These are phyloP conservation scores for Nothopassalora personata DNA, from an alignment of 2,329 filamentous ascomycete genomes.

Conservation along the genomic window DNA sequence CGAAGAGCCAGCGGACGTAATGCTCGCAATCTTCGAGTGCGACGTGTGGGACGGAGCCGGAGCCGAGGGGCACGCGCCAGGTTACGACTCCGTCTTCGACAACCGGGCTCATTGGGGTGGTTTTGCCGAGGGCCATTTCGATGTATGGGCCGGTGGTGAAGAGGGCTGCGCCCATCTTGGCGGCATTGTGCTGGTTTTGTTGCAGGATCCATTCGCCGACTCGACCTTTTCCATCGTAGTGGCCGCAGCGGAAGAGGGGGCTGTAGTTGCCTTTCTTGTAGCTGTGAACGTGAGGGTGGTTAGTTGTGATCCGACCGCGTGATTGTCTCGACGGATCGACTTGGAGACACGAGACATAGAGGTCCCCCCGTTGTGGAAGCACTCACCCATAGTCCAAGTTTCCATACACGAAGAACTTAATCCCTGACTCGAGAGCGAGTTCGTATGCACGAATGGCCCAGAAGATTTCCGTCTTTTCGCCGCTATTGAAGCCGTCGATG, in stretches of 20 bases:
- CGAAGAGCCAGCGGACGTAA: constrained; percentile 30
- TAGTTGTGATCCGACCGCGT: no score
- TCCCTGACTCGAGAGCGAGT: constrained; percentile 33
- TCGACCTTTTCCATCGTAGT: constrained; percentile 43
- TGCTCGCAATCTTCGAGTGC: constrained; percentile 27
- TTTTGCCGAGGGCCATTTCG: constrained; percentile 24
- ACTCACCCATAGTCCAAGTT: constrained; percentile 43
- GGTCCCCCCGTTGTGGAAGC: no score
- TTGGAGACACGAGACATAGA: no score
- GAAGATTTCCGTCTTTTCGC: constrained; percentile 49
- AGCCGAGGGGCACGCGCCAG: constrained; percentile 26
- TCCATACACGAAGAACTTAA: constrained; percentile 44
- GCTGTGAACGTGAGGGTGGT: background rate
- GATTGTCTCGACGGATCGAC: no score
- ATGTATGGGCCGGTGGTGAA: constrained; percentile 32
- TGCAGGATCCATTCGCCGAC: constrained; percentile 30
- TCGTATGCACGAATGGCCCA: constrained; percentile 39
- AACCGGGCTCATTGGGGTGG: constrained; percentile 23
- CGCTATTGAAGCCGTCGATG: constrained; percentile 50
- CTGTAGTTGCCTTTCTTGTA: constrained; percentile 47
- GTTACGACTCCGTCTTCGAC: constrained; percentile 23
- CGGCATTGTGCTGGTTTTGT: constrained; percentile 19
- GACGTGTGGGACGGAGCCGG: constrained; percentile 26
- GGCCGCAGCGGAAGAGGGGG: constrained; percentile 42
- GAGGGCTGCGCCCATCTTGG: constrained; percentile 15